Base-by-base conservation (phyloP, 2,329 filamentous ascomycete genomes). In the Macrophomina tecta region DNA sequence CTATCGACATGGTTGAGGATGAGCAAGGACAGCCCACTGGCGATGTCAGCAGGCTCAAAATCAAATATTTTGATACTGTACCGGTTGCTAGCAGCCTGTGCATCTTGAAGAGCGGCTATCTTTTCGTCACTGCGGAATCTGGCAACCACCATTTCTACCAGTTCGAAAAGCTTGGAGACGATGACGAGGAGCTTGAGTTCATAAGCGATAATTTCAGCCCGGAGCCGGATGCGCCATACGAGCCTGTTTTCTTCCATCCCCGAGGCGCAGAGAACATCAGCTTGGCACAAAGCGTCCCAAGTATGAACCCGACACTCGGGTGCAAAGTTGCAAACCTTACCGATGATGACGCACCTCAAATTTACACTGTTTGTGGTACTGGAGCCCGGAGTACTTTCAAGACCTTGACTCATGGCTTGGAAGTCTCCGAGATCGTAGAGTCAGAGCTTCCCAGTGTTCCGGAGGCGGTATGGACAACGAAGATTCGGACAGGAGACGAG, bases 11-110 rank as follows among this genome's bases (percentile, higher is more conserved):
- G 89, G 86, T 89, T 9, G 90, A 94, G 72, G 92, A 97, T 72
- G 87, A 90, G 1, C 87, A 91, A 55, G 92, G 91, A 12, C 89
- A 92, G 68, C 84, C 90, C 0, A 94, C 91, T 0, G 91, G 91
- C 36, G 92, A 95, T 74, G 94, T 98, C 1, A 87, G 87, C 73
- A 86, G 89, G 67, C 82, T 99, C 67, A 95, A 93, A 78, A 92
- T 99, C 80, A 97, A 97, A 78, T 99, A 98, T 79, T 99, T 98
- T 73, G 95, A 99, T 74, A 99, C 95, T 0, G 91, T 97, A 3
- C 94, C 96, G 0, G 85, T 97, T 45, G 93, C 94, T 0, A 90
- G 91, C 0, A 96, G 88, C 75, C 86, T 99, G 52, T 93, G 93
- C 77, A 97, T 99, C 71, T 80, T 99, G 71, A 97, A 97, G 81